Evolutionary conservation across 2,329 filamentous ascomycete species (phyloP), one percentile per base, ranked within the genome.

Genomic region (Botryotinia globosa): DNA sequence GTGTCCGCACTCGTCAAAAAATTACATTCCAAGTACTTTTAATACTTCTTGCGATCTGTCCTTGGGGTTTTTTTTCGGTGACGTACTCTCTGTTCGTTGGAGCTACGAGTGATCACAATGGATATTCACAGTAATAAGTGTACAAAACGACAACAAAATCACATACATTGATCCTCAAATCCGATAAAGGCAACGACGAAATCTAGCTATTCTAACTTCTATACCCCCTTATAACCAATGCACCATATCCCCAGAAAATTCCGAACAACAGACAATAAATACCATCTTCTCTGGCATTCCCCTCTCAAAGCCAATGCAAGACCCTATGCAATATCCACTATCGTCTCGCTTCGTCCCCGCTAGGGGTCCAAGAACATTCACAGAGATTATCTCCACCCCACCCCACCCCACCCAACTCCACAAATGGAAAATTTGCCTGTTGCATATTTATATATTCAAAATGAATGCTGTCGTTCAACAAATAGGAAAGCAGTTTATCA

Each of bases 391-490:
- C 29, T 63, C 18, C 9, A 42, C 42, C 2, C 51, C 51, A 54
- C 62, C 44, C n/a, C 25, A 29, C 62, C n/a, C 42, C 42, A 64
- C 42, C 42, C 10, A 45, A 45, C 42, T 45, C 62, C 62, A 48
- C 42, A 48, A 14, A 8, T 34, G 16, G 10, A 20, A 48, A 45
- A 34, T 48, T 64, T 29, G 34, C 4, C 25, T 1, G 0, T 1
- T 14, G 10, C 18, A 25, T 64, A 9, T 7, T 22, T 48, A 34
- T 45, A 34, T 64, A 48, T 25, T 16, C 7, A 32, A 16, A 34
- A 18, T 25, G 3, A 32, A 39, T 14, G 2, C 1, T 0, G 0
- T 3, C 2, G 0, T 14, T 22, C 16, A 64, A 7, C 10, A 64
- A 64, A 25, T 2, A 45, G 12, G 2, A 29, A 45, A 63, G n/a